phyloP scores from a whole-genome alignment of 1,139 yeast species.

The Kluyveromyces sp. region DNA sequence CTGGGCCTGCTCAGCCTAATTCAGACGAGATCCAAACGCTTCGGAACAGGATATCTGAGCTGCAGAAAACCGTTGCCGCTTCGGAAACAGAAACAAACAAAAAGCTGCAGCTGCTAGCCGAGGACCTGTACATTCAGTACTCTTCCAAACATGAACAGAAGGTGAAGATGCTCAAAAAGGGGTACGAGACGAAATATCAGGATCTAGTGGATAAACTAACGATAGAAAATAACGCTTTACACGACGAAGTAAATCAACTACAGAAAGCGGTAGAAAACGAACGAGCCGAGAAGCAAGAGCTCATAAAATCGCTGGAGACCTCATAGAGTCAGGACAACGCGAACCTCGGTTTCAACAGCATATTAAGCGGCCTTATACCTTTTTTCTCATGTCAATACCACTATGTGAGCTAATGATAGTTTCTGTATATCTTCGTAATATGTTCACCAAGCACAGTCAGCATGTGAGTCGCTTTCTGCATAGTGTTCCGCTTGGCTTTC shows the following conservation, averaged over 20 bases:
- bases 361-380: too few relatives aligned
- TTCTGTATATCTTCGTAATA: too few relatives aligned
- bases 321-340: too few relatives aligned
- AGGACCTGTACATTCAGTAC: slow-evolving; percentile 60
- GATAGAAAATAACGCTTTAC: slow-evolving; percentile 38
- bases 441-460: too few relatives aligned
- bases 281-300: slow-evolving; percentile 47
- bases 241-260: slow-evolving; percentile 42
- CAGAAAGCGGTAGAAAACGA: slow-evolving; percentile 42
- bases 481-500: too few relatives aligned
- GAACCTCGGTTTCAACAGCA: too few relatives aligned
- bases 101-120: slow-evolving; percentile 51
- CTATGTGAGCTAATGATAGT: too few relatives aligned
- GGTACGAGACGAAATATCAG: slow-evolving; percentile 45
- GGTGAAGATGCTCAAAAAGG: slow-evolving; percentile 46
- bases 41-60: slow-evolving; percentile 22
- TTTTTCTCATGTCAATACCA: too few relatives aligned
- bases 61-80: slow-evolving; percentile 24
- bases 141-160: slow-evolving; percentile 64
- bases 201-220: slow-evolving; percentile 38
- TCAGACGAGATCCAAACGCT: slow-evolving; percentile 7
- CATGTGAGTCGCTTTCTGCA: too few relatives aligned
- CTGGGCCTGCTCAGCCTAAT: neutral
- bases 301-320: slow-evolving; percentile 46
- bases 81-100: slow-evolving; percentile 43